Conservation (phyloP, 345 rosid species). For the Euphorbia tirucalli region DNA sequence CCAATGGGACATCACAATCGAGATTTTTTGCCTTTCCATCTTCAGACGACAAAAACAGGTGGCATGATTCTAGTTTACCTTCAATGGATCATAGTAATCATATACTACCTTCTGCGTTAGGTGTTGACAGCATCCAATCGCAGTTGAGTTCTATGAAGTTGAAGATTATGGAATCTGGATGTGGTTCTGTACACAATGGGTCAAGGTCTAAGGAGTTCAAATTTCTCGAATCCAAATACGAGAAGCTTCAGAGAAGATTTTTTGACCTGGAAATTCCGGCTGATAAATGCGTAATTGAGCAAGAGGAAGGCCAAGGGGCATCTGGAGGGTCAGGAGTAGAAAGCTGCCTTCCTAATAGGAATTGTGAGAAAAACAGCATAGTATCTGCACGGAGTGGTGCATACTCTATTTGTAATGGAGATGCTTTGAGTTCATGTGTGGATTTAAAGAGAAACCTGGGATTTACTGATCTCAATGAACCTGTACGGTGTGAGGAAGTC, state of each 20-base stretch:
- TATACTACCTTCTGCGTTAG: constrained; percentile 24
- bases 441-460: constrained; percentile 29
- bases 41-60: constrained; percentile 26
- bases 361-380: constrained; percentile 16
- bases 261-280: constrained; percentile 65
- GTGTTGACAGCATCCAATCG: constrained; percentile 44
- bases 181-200: constrained; percentile 30
- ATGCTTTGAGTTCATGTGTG: constrained; percentile 24
- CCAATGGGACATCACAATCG: constrained; percentile 30
- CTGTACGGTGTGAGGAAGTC: constrained; percentile 40
- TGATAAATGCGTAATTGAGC: constrained; percentile 47
- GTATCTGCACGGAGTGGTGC: constrained; percentile 13
- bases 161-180: constrained; percentile 35
- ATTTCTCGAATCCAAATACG: constrained; percentile 31
- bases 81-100: constrained; percentile 15
- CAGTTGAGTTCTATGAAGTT: constrained; percentile 33
- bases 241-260: constrained; percentile 44
- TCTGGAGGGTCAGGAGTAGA: constrained; percentile 24
- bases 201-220: constrained; percentile 31
- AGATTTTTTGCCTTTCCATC: constrained; percentile 21
- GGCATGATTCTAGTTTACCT: constrained; percentile 13
- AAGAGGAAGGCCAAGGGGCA: constrained; percentile 31
- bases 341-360: constrained; percentile 15
- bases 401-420: constrained; percentile 28
- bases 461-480: constrained; percentile 52